Base-by-base conservation (phyloP, 768 basidiomycete species). In the Lanmaoa pseudosensibilis region DNA sequence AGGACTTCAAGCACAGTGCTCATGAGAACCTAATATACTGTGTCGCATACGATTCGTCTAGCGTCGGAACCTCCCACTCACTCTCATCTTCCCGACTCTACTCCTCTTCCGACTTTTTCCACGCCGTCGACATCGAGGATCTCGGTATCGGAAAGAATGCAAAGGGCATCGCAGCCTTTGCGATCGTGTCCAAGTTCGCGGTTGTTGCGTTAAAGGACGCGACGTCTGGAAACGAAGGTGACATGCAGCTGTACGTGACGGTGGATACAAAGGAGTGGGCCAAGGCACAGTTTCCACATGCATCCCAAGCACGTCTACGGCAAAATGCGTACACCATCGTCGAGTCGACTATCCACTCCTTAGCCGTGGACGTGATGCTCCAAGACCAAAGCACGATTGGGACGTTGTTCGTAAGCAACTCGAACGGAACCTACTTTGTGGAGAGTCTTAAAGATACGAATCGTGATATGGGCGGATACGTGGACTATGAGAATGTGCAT, bases 241-340 rank as follows among this genome's bases (percentile, higher is more conserved):
- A 94, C 61, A 90, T 92, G 88, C 70, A 87, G 45, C 77, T 98
- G 11, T 98, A 93, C 65, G 93, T 97, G 37, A 84, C 90, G 0
- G 79, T 91, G 5, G 91, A 98, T 69, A 86, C 90, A 8, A 80
- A 82, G 65, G 81, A 77, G 2, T 99, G 94, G 94, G 87, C 89
- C 2, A 85, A 87, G 63, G 94, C 92, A 2, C 85, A 86, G 57
- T 98, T 99, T 78, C 97, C 97, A 3, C 97, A 97, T 66, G 87
- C 90, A 3, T 87, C 85, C 0, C 85, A 83, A 3, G 87, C 89
- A 2, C 80, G 81, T 36, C 80, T 97, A 15, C 82, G 86, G 8
- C 93, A 95, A 75, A 95, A 96, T 68, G 91, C 92, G 7, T 98
- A 99, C 70, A 99, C 97, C 11, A 86, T 99, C 64, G 88, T 99